A percentile compares a stretch with the other conserved stretches of the same genome.
Conservation (phyloP, 208 protist genomes). For the Porcisia hertigi region DNA sequence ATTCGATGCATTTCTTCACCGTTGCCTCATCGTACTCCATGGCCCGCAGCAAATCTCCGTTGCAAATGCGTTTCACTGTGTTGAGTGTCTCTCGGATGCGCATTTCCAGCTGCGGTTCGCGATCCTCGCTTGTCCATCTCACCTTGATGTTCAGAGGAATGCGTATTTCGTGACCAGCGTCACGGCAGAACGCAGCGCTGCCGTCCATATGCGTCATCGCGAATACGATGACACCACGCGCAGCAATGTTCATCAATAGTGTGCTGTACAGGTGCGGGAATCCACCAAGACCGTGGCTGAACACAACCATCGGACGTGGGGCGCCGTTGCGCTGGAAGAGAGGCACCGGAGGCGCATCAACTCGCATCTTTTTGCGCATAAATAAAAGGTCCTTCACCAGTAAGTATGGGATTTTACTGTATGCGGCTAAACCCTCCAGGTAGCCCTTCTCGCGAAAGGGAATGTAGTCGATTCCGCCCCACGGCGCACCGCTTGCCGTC, state of each 20-base stretch:
- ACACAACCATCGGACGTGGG: conserved; percentile 58
- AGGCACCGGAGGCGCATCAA: conserved; percentile 29
- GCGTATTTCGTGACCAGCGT: conserved; percentile 30
- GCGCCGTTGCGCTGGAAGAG: conserved; percentile 39
- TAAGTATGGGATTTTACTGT: conserved; percentile 51
- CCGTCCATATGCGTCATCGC: conserved; percentile 76
- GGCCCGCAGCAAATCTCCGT: conserved; percentile 38
- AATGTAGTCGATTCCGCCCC: conserved; percentile 40
- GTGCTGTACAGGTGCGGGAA: conserved; percentile 68
- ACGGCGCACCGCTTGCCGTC: conserved; percentile 20
- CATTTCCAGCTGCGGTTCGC: conserved; percentile 58
- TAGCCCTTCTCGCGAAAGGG: conserved; percentile 67
- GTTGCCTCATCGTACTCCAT: conserved; percentile 36
- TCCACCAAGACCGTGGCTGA: conserved; percentile 81
- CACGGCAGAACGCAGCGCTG: conserved; percentile 79
- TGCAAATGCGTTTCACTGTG: conserved; percentile 36
- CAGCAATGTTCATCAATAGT: conserved; percentile 69
- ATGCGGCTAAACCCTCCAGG: conserved; percentile 54
- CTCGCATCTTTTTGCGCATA: conserved; percentile 25
- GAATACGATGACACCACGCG: conserved; percentile 72
- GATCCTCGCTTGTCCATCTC: conserved; percentile 37
- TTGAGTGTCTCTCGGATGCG: conserved; percentile 50
- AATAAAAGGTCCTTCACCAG: conserved; percentile 55
- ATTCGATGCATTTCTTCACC: conserved; percentile 32
- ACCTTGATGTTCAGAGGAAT: conserved; percentile 37